These are phyloP conservation scores for Kingdonia uniflora DNA, from an alignment of 164 flowering plant genomes.

Conservation along the genomic window DNA sequence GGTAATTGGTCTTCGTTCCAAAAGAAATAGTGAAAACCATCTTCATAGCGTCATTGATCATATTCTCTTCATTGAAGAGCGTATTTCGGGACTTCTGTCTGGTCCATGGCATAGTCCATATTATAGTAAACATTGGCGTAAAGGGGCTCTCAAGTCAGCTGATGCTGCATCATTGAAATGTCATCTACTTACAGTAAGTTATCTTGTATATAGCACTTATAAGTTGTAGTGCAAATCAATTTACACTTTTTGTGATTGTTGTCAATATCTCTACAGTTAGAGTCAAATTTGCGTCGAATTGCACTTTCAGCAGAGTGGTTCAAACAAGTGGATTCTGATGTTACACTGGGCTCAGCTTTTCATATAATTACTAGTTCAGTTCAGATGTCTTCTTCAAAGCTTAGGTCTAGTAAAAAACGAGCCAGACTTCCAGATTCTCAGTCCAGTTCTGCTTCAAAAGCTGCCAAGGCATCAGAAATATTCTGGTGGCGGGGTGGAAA, in stretches of 20 bases:
- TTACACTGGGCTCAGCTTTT: conserved; percentile 66
- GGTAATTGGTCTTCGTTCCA: conserved; percentile 23
- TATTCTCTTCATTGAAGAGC: conserved; percentile 60
- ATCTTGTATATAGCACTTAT: conserved; percentile 4
- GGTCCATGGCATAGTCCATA: conserved; percentile 91
- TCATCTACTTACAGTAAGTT: conserved; percentile 51
- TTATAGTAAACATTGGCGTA: conserved; percentile 49
- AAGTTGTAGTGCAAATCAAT: not conserved
- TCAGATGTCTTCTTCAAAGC: conserved; percentile 38
- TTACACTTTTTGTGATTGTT: not conserved
- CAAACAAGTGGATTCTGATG: conserved; percentile 61
- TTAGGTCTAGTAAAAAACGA: conserved; percentile 41
- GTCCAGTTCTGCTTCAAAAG: conserved; percentile 23
- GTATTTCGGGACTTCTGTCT: conserved; percentile 65
- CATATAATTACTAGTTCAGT: conserved; percentile 37
- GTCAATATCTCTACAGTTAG: conserved; percentile 48
- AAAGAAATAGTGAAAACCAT: conserved; percentile 37
- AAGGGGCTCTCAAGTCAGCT: conserved; percentile 37
- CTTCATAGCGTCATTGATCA: conserved; percentile 40
- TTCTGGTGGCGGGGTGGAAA: conserved; percentile 97
- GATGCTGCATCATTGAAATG: conserved; percentile 43
- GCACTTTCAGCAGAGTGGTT: conserved; percentile 80
- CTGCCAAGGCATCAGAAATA: conserved; percentile 33
- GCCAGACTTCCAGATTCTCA: conserved; percentile 29
- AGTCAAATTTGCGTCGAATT: conserved; percentile 56